Evolutionary conservation across 2,329 filamentous ascomycete genomes (phyloP).

Genomic region (Didymella pinodella): DNA sequence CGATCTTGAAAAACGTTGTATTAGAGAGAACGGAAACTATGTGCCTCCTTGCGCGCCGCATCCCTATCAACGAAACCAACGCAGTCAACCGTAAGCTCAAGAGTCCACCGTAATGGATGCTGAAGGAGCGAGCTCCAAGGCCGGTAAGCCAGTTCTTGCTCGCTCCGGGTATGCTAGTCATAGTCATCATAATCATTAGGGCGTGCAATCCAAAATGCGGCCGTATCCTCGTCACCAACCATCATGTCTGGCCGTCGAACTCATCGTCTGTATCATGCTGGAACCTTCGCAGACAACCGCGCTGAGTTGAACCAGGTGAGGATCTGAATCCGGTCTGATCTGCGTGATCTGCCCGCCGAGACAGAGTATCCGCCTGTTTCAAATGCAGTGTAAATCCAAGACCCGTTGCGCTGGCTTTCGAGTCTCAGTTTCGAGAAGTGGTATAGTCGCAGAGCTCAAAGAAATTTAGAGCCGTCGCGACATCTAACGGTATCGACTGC

Average conservation of each 20-base stretch:
- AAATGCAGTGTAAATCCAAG: constrained; percentile 21
- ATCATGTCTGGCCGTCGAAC: constrained; percentile 34
- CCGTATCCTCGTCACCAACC: constrained; percentile 31
- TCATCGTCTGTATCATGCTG: constrained; percentile 42
- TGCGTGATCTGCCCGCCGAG: constrained; percentile 23
- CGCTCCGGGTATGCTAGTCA: constrained; percentile 46
- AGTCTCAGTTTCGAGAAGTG: constrained; percentile 12
- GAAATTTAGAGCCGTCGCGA: constrained; percentile 6
- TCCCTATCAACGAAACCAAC: constrained; percentile 1
- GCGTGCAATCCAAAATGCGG: constrained; percentile 31
- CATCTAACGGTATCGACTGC: constrained; percentile 49
- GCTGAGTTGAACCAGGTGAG: neutral
- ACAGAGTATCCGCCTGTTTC: constrained; percentile 24
- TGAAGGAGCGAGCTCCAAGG: constrained; percentile 24
- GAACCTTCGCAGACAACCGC: constrained; percentile 32
- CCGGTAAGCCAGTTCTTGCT: constrained; percentile 30
- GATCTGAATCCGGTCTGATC: neutral
- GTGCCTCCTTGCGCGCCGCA: constrained; percentile 13
- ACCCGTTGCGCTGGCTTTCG: constrained; percentile 14
- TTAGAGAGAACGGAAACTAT: constrained; percentile 17
- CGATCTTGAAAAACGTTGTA: constrained; percentile 6
- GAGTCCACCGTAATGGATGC: constrained; percentile 12
- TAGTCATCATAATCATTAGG: constrained; percentile 49
- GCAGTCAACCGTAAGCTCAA: constrained; percentile 4
- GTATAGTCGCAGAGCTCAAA: constrained; percentile 4